Base-by-base conservation (phyloP, 306 rosid species). In the Mucuna pruriens region DNA sequence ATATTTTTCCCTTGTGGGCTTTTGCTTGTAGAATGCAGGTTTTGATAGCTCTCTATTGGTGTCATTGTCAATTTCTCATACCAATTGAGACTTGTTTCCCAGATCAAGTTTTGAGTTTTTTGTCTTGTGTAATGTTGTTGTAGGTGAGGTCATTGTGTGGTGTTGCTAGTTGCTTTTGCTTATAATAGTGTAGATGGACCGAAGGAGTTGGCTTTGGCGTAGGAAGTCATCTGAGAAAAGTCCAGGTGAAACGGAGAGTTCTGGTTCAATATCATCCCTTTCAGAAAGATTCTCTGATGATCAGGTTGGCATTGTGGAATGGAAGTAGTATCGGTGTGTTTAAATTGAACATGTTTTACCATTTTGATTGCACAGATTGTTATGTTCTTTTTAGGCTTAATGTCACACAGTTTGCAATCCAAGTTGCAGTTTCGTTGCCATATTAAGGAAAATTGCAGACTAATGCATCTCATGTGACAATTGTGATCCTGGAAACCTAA, bases 221-320 rank as follows among this genome's bases (percentile, higher is more conserved):
- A 86, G 92, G 82, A 93, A 91, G 80, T 91, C 97, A 19, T 89
- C 92, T 0, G 94, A 89, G 85, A 93, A 90, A 87, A 90, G 92
- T 81, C 90, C 88, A 0, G 94, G 93, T 10, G 94, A 90, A 76
- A 91, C 94, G 0, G 97, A 91, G 88, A 93, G 97, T 85, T 88
- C 92, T 0, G 93, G 94, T 45, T 91, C 97, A 13, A 55, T 88
- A 16, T 91, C 97, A 68, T 91, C 97, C 22, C 88, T 83, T 23
- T 92, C 94, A n/a, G 97, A 91, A 79, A 91, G 97, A 44, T 91
- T 93, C 75, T 91, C 87, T 10, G 94, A 91, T 76, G 94, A 91
- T 33, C 97, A 91, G 94, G 94, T 89, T n/a, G 74, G 80, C 49
- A 67, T 23, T 78, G 49, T 78, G 49, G 33, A 60, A 64, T 36